These are phyloP conservation scores for Cicer bijugum DNA, from an alignment of 306 rosid genomes.

Conservation along the genomic window DNA sequence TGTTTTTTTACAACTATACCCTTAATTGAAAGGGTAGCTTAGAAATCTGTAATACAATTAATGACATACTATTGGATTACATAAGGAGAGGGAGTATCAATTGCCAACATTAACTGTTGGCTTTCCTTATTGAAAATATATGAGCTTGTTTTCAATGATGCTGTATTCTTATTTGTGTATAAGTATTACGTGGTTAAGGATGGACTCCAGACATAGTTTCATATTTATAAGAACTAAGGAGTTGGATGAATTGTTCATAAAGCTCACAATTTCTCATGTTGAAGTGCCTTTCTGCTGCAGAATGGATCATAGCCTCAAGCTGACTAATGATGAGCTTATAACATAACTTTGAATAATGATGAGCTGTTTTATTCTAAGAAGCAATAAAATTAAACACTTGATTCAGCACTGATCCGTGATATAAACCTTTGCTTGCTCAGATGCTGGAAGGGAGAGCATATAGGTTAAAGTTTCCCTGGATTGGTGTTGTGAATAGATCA, in stretches of 20 bases:
- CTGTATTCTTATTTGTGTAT: constrained; percentile 29
- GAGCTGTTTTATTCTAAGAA: constrained; percentile 16
- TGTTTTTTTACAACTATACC: not conserved
- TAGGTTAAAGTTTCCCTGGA: constrained; percentile 88
- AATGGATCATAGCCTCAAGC: constrained; percentile 2
- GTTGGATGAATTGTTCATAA: constrained; percentile 23
- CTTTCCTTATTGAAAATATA: constrained; percentile 17
- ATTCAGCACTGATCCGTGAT: constrained; percentile 24
- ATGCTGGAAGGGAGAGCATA: constrained; percentile 83
- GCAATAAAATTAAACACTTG: not conserved
- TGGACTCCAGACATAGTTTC: constrained; percentile 8
- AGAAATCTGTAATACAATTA: not conserved
- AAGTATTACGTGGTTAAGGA: constrained; percentile 14
- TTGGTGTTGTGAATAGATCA: constrained; percentile 95
- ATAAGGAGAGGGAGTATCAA: not conserved
- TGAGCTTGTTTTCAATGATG: constrained; percentile 14
- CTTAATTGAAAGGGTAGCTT: not conserved
- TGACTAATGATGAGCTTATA: not conserved
- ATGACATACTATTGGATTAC: not conserved
- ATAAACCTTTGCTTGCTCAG: constrained; percentile 53
- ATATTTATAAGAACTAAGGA: constrained; percentile 19
- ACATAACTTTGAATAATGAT: constrained; percentile 1
- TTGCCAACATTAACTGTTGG: constrained; percentile 15
- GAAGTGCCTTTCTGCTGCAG: constrained; percentile 10
- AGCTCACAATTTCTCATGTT: constrained; percentile 18